A percentile compares a stretch with the other conserved stretches of the same genome.
Conservation (phyloP, 306 rosid species). For the Vicia villosa region DNA sequence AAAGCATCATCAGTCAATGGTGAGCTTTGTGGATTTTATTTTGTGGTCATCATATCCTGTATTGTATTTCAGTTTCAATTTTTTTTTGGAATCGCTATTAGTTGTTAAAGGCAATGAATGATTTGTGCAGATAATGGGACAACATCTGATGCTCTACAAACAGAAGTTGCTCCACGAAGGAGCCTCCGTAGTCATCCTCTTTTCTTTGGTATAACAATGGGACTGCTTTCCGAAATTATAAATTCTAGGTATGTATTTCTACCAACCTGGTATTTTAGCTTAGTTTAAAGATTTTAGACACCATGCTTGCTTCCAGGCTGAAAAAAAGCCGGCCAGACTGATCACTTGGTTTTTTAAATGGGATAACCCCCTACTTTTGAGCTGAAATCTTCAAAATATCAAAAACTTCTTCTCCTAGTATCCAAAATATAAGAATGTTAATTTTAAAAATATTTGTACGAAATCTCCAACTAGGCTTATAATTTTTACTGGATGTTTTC, state of each 20-base stretch:
- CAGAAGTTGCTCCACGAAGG: constrained; percentile 52
- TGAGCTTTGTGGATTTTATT: constrained; percentile 41
- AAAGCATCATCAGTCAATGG: constrained; percentile 51
- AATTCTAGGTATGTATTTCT: constrained; percentile 81
- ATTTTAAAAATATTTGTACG: background rate
- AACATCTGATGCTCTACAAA: constrained; percentile 38
- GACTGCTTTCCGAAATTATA: constrained; percentile 90
- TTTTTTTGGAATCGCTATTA: constrained; percentile 17
- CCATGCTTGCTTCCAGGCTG: constrained; percentile 1
- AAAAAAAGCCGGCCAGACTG: background rate
- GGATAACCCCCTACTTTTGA: constrained; percentile 3
- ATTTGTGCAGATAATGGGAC: constrained; percentile 52
- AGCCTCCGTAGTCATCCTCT: constrained; percentile 78
- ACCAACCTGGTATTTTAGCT: constrained; percentile 31
- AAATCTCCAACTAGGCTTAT: constrained; percentile 25
- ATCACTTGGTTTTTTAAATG: constrained; percentile 7
- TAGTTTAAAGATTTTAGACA: constrained; percentile 24
- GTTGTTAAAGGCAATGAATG: constrained; percentile 29
- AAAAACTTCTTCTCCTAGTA: constrained; percentile 8
- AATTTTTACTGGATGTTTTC: constrained; percentile 36
- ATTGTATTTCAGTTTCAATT: background rate
- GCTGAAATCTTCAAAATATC: constrained; percentile 18
- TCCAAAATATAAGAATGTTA: background rate
- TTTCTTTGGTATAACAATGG: constrained; percentile 97
- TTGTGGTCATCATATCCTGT: constrained; percentile 13